These are phyloP conservation scores for Bruguiera gymnorhiza DNA, from an alignment of 345 rosid species.

Conservation along the genomic window DNA sequence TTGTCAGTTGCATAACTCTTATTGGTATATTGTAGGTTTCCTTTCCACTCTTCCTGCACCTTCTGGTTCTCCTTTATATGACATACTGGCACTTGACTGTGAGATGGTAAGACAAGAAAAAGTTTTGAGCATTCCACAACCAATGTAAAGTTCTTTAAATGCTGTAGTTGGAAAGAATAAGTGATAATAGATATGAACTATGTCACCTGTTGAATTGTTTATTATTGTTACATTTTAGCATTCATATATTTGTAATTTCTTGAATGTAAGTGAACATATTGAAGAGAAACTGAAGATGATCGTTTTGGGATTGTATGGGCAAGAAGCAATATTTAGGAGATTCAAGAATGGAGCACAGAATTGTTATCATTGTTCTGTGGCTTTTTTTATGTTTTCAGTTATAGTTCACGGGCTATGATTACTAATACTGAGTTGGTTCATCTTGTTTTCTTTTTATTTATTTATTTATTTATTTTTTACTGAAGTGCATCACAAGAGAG, in stretches of 20 bases:
- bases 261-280: too few species aligned
- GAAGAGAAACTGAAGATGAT: too few species aligned
- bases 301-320: not conserved
- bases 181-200: not conserved
- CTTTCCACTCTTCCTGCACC: constrained; percentile 67
- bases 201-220: not conserved
- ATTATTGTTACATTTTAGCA: not conserved
- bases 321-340: not conserved
- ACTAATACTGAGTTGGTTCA: constrained; percentile 1
- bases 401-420: not conserved
- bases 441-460: not conserved
- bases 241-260: not conserved
- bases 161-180: not conserved
- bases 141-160: not conserved
- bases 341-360: too few species aligned
- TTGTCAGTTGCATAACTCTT: constrained; percentile 11
- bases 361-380: too few species aligned
- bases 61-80: constrained; percentile 45
- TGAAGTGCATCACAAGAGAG: constrained; percentile 70
- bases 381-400: too few species aligned
- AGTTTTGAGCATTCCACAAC: not conserved
- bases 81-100: constrained; percentile 86
- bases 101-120: constrained; percentile 65
- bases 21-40: constrained; percentile 48
- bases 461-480: not conserved